Base-by-base conservation (phyloP, 139 green algal species). In the Raphidocelis subcapitata region DNA sequence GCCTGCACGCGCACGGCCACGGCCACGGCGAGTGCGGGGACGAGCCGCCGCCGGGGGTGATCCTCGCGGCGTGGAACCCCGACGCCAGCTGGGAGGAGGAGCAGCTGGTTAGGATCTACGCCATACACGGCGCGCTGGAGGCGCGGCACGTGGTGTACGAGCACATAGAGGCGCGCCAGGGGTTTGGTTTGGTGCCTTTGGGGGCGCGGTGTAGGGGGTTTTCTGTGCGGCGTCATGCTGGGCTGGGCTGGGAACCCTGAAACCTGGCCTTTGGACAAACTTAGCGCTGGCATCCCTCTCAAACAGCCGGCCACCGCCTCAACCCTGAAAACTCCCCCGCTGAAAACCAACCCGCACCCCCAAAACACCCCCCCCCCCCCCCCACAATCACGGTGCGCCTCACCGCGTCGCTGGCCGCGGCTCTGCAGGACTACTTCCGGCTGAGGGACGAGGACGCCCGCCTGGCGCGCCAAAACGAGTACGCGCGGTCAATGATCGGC, bases 1-100 rank as follows among this genome's bases (percentile, higher is more conserved):
- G 55, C 36, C 1, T 10, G 26, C 61, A 67, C 31, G 31, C 33
- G 61, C 35, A 52, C 28, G 18, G 33, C 26, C 32, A 69, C 23
- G 63, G 32, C 33, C 21, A 74, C 36, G 36, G 26, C 49, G 18
- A 20, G 18, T 57, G 49, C 49, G n/a, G 15, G 47, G 47, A 55
- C 15, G 15, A 18, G 32, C 77, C 74, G 5, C 67, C 73, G 0
- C 33, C 81, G 54, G 88, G 86, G 10, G 71, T 85, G 26, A 84
- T 93, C 54, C 59, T 94, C 5, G 76, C 73, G 1, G 60, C 69
- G 5, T 94, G 88, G 87, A 89, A 92, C 49, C 87, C 88, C 0
- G 83, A 90, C 55, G 71, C 68, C 41, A 79, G 65, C 15, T 90
- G 77, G 79, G 77, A 77, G 54, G 56, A 64, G 8, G 85, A 87